Evolutionary conservation across 2,329 filamentous ascomycete genomes (phyloP), one percentile per base, ranked within the genome.

Genomic region (Beauveria medogensis): DNA sequence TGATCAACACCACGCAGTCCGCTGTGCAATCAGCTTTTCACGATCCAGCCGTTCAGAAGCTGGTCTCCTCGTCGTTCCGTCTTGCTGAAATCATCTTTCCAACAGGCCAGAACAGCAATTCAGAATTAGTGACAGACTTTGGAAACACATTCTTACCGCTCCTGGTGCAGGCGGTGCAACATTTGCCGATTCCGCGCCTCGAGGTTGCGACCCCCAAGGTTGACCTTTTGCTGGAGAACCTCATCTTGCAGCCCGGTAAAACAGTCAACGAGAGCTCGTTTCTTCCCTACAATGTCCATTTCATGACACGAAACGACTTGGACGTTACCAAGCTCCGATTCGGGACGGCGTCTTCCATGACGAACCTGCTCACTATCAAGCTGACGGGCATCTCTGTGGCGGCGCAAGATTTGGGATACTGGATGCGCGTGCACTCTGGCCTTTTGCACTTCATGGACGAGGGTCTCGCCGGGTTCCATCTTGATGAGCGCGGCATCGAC

Each of bases 261-360:
- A 95, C 91, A 0, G 81, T 96, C 67, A 93, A 96, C 71, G 78
- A 88, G 64, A 91, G 89, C 3, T 96, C 92, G 0, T 97, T 97
- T 78, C 80, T 97, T 1, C 93, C 93, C 0, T 93, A 91, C 75
- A 85, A 86, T 60, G 79, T 97, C 58, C 87, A 89, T 50, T 77
- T 97, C 3, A 87, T 92, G 64, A 93, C 90, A 0, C 88, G 88
- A 72, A 97, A 95, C 68, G 89, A 96, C 66, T 76, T 97, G 40
- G 91, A 96, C 65, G 85, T 97, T 46, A 84, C 88, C 65, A 96
- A 96, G 72, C 87, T 86, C 20, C 86, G 82, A 7, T 67, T 70
- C 28, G 67, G 70, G n/a, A 92, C 89, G 0, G 81, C 82, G 2
- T 85, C 89, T 0, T 75, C 74, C 7, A 78, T 88, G 60, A 88